Conservation (phyloP, 768 basidiomycete species). For the Russula ochroleuca region DNA sequence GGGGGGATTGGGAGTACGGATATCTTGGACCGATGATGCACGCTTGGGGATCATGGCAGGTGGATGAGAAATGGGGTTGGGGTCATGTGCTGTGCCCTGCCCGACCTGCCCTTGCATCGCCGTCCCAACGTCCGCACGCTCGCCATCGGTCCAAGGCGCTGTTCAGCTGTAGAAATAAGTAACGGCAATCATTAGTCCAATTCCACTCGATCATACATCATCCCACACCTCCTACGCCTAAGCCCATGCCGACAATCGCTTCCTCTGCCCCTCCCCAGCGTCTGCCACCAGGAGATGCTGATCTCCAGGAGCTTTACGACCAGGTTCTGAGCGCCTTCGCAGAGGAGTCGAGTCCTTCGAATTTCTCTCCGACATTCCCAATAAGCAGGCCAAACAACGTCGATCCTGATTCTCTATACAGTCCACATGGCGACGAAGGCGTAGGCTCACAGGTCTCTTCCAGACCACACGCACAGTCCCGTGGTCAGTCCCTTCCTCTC, state of each 20-base stretch:
- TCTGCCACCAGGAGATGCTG: slow-evolving; percentile 55
- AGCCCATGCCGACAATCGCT: slow-evolving; percentile 23
- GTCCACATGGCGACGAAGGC: slow-evolving; percentile 27
- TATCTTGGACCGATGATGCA: slow-evolving; percentile 65
- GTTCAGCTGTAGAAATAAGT: background rate
- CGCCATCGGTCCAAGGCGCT: background rate
- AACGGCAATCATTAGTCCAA: background rate
- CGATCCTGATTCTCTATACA: slow-evolving; percentile 26
- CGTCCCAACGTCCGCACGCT: background rate
- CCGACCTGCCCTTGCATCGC: background rate
- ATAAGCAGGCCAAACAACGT: slow-evolving; percentile 15
- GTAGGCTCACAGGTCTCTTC: slow-evolving; percentile 8
- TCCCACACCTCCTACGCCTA: background rate
- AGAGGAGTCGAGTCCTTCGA: slow-evolving; percentile 42
- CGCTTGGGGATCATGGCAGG: slow-evolving; percentile 28
- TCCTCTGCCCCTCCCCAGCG: slow-evolving; percentile 19
- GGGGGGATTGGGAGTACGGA: slow-evolving; percentile 51
- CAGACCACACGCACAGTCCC: slow-evolving; percentile 6
- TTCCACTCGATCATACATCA: background rate
- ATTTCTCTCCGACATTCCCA: slow-evolving; percentile 21
- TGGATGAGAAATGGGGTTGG: background rate
- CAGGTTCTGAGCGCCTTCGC: slow-evolving; percentile 68
- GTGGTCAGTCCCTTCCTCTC: slow-evolving; percentile 4
- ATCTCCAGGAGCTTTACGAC: slow-evolving; percentile 69
- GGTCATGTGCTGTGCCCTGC: background rate